Evolutionary conservation across 129 eudicot genomes (phyloP).

Genomic region (Artemisia tridentata): DNA sequence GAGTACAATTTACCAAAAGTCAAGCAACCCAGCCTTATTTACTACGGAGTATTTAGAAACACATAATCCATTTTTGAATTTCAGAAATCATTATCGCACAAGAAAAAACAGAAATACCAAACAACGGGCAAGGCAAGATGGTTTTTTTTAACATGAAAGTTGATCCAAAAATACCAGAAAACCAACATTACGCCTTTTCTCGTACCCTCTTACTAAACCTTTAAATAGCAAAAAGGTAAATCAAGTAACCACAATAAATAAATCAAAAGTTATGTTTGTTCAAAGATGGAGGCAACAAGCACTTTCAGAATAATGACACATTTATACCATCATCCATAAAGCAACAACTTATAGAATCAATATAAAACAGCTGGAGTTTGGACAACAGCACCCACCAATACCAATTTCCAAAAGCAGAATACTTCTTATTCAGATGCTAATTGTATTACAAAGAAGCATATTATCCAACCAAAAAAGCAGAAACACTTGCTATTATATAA

Average conservation of each 20-base stretch:
- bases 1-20: neutral
- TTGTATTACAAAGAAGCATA: constrained; percentile 15
- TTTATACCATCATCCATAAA: constrained; percentile 14
- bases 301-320: constrained; percentile 10
- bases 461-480: constrained; percentile 6
- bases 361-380: constrained; percentile 23
- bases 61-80: constrained; percentile 8
- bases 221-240: constrained; percentile 19
- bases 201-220: constrained; percentile 17
- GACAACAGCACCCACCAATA: constrained; percentile 19
- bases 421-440: constrained; percentile 2
- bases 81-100: neutral
- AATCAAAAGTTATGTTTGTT: constrained; percentile 8
- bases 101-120: constrained; percentile 11
- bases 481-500: neutral
- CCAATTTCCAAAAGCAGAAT: constrained; percentile 17
- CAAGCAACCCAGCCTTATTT: neutral
- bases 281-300: constrained; percentile 11
- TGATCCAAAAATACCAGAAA: neutral
- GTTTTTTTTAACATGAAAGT: constrained; percentile 18
- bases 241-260: neutral
- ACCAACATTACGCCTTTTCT: constrained; percentile 7
- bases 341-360: constrained; percentile 6
- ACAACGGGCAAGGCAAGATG: constrained; percentile 14
- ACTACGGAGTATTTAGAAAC: neutral